Conservation (phyloP, 2,329 filamentous ascomycete species). For the Fonsecaea multimorphosa region DNA sequence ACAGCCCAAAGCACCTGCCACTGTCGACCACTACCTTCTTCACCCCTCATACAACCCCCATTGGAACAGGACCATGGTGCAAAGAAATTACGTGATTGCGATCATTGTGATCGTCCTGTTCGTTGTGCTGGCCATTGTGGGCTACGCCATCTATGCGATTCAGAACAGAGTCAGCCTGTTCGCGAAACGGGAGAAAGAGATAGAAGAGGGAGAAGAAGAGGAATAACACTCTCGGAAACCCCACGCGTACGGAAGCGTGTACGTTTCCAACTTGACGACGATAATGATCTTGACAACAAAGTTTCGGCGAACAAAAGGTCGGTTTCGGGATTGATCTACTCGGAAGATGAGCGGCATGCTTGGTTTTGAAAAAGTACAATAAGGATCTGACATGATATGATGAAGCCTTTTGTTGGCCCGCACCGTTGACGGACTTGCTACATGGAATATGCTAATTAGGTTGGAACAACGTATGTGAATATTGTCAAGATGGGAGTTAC, state of each 20-base stretch:
- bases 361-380: constrained; percentile 34
- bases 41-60: neutral
- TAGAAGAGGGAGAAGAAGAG: constrained; percentile 43
- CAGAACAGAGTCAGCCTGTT: constrained; percentile 44
- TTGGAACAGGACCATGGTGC: constrained; percentile 44
- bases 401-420: neutral
- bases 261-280: constrained; percentile 31
- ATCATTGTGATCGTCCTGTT: constrained; percentile 59
- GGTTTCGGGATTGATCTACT: constrained; percentile 26
- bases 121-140: constrained; percentile 52
- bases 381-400: neutral
- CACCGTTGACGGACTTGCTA: neutral
- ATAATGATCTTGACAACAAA: constrained; percentile 12
- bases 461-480: neutral
- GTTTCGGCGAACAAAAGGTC: constrained; percentile 16
- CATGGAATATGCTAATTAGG: neutral
- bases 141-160: constrained; percentile 46
- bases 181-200: constrained; percentile 38
- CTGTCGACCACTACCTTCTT: constrained; percentile 14
- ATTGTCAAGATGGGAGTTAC: neutral
- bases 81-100: constrained; percentile 56
- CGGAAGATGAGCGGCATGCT: constrained; percentile 31
- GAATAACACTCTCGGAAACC: constrained; percentile 24
- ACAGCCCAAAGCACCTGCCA: constrained; percentile 6
- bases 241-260: constrained; percentile 14